Percentiles rank a stretch among this genome's conserved stretches.
Evolutionary conservation across 495 filamentous ascomycete genomes (phyloP).

Genomic region (Talaromyces stipitatus): DNA sequence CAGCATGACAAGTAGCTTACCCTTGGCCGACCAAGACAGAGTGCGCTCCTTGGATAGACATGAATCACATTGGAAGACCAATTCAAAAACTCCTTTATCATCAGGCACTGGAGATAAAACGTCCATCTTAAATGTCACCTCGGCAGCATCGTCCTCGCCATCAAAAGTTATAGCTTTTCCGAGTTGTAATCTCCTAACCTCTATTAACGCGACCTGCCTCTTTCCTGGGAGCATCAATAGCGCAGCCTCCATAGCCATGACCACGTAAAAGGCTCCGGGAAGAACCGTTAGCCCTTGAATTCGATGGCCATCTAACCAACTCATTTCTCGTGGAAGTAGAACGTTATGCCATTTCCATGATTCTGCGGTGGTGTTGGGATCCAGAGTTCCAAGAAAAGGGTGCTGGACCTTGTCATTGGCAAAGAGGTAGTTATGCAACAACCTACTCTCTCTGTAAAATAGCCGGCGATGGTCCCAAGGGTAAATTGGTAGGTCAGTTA

Average conservation of each 20-base stretch:
- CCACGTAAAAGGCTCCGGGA: conserved; percentile 50
- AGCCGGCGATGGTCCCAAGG: background rate
- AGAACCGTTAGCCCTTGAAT: conserved; percentile 38
- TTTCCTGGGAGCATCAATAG: conserved; percentile 3
- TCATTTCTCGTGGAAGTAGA: conserved; percentile 3
- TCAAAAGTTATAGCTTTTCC: conserved; percentile 41
- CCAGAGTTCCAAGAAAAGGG: background rate
- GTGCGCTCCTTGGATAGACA: background rate
- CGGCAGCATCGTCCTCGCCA: conserved; percentile 37
- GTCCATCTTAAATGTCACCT: conserved; percentile 43
- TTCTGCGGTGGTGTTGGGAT: background rate
- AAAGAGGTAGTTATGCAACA: background rate
- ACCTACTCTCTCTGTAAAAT: background rate
- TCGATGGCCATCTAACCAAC: conserved; percentile 29
- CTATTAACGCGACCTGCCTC: conserved; percentile 16
- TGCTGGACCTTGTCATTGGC: background rate
- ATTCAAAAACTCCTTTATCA: background rate
- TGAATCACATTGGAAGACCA: background rate
- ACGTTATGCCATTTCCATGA: background rate
- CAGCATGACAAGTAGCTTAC: too few relatives aligned
- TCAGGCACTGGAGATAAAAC: too few relatives aligned
- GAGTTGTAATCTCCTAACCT: conserved; percentile 32
- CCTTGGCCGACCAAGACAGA: too few relatives aligned
- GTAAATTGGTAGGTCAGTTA: background rate
- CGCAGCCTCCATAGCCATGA: conserved; percentile 49